Conservation (phyloP, 1,139 yeast genomes). For the Saccharomyces hybrid region DNA sequence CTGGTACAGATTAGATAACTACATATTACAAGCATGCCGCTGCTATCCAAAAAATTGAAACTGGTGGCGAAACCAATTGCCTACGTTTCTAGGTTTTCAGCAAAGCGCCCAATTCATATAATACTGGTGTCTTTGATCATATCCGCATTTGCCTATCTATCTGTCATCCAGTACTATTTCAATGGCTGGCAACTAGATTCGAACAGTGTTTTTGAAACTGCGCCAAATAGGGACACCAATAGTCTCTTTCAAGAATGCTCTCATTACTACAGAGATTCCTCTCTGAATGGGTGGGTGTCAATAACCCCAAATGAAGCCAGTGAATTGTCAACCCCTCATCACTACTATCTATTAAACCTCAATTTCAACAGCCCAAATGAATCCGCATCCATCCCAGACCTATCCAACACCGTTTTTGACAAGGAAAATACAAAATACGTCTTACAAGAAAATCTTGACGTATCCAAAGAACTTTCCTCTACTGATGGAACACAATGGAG, state of each 20-base stretch:
- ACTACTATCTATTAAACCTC: constrained; percentile 25
- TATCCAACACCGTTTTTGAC: constrained; percentile 21
- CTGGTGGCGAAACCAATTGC: constrained; percentile 35
- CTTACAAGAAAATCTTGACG: constrained; percentile 18
- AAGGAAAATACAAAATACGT: constrained; percentile 20
- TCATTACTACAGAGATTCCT: constrained; percentile 21
- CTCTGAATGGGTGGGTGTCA: constrained; percentile 18
- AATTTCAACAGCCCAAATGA: constrained; percentile 19
- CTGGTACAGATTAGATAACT: background rate
- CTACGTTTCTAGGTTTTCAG: constrained; percentile 54
- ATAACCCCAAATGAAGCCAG: constrained; percentile 17
- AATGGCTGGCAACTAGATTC: constrained; percentile 27
- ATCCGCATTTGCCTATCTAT: constrained; percentile 75
- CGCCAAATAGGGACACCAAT: constrained; percentile 14
- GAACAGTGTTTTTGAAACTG: constrained; percentile 14
- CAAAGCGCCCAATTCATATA: constrained; percentile 84
- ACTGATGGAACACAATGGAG: constrained; percentile 51
- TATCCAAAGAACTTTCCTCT: constrained; percentile 28
- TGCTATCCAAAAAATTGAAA: constrained; percentile 22
- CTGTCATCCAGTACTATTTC: constrained; percentile 73
- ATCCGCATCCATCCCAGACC: constrained; percentile 15
- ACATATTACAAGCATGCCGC: constrained; percentile 19
- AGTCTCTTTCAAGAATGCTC: constrained; percentile 24
- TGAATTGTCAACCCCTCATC: constrained; percentile 14
- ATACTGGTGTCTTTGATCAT: constrained; percentile 64